A percentile compares a stretch with the other conserved stretches of the same genome.
These are phyloP conservation scores for Phytophthora pistaciae DNA, from an alignment of 352 stramenopile genomes.

Conservation along the genomic window DNA sequence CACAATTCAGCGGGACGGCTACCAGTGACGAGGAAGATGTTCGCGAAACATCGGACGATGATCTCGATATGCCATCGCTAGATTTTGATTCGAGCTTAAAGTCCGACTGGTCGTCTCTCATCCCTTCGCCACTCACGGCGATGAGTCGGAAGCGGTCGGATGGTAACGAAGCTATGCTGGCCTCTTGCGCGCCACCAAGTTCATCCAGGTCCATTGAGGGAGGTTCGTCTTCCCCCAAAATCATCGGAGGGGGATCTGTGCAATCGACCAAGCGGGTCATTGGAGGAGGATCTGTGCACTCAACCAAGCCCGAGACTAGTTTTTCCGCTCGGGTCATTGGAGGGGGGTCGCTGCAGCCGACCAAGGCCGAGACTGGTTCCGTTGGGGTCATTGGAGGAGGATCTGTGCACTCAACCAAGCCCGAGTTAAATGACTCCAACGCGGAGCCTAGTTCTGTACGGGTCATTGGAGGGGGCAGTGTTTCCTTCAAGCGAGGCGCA, in stretches of 20 bases:
- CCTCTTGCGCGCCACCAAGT: neutral
- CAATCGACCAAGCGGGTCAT: neutral
- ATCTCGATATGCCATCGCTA: neutral
- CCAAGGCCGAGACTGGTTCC: too few relatives aligned
- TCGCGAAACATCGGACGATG: neutral
- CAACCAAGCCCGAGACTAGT: neutral
- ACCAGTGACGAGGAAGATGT: neutral
- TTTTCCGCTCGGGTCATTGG: neutral
- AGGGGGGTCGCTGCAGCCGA: too few relatives aligned
- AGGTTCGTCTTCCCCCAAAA: neutral
- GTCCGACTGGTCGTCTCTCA: neutral
- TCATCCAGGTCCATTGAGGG: neutral
- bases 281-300: neutral
- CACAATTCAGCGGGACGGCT: neutral
- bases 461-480: neutral
- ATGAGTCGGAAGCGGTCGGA: neutral
- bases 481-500: neutral
- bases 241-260: neutral
- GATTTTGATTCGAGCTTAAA: neutral
- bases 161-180: neutral
- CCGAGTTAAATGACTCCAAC: neutral
- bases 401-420: neutral
- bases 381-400: neutral
- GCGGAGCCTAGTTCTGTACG: neutral
- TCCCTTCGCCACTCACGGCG: neutral